Evolutionary conservation across 2,329 filamentous ascomycete species (phyloP).

Genomic region (Penicillium sclerotigenum): DNA sequence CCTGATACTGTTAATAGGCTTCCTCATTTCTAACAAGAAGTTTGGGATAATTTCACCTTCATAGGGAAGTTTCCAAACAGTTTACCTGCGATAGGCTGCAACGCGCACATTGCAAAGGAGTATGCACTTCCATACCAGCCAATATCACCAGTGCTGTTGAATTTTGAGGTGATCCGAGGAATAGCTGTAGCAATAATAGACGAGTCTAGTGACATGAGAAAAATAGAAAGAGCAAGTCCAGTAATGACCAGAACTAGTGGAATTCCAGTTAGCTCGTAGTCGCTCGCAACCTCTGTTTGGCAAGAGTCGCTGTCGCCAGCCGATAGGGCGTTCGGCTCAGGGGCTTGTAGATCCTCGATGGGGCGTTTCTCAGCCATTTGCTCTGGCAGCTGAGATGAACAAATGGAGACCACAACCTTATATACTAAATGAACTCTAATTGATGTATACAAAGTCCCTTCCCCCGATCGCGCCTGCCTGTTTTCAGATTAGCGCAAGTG

Average conservation of each 20-base stretch:
- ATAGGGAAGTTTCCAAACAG: neutral
- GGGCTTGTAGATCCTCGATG: too few relatives aligned
- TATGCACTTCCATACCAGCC: neutral
- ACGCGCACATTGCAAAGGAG: neutral
- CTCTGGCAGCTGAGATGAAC: neutral
- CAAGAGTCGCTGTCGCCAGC: neutral
- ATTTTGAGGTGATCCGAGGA: neutral
- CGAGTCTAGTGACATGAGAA: neutral
- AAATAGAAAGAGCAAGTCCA: neutral
- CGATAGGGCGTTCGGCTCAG: neutral
- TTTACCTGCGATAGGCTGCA: neutral
- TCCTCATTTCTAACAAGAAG: fast-evolving
- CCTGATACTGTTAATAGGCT: neutral
- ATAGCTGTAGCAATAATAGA: neutral
- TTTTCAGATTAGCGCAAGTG: neutral
- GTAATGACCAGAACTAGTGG: neutral
- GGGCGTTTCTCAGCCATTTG: neutral
- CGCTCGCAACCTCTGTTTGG: neutral
- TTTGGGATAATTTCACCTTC: neutral
- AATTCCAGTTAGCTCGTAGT: neutral
- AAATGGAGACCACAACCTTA: neutral
- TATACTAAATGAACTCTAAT: neutral
- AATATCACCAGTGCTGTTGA: neutral
- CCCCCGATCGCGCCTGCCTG: neutral
- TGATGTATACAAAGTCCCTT: neutral